A percentile compares a stretch with the other conserved stretches of the same genome.
Conservation (phyloP, 2,329 filamentous ascomycete species). For the Ceratocystis colombiana region DNA sequence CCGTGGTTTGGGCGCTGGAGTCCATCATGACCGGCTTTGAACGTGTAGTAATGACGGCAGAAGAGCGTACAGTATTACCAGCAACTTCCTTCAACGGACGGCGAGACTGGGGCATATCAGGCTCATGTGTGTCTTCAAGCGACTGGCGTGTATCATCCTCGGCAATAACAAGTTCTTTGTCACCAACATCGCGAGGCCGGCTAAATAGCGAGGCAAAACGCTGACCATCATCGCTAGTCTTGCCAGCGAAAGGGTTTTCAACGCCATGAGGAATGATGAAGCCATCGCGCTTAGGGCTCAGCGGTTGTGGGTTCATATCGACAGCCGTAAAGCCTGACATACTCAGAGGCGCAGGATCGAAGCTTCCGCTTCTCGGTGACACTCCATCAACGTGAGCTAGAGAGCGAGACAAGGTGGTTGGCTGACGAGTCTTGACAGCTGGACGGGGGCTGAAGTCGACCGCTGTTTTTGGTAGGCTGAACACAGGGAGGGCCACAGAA, state of each 20-base stretch:
- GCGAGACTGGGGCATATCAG: conserved; percentile 46
- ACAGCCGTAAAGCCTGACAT: conserved; percentile 22
- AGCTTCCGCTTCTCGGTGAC: conserved; percentile 16
- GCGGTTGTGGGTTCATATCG: conserved; percentile 22
- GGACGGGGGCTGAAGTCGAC: conserved; percentile 18
- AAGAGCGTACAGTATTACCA: conserved; percentile 41
- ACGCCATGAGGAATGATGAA: conserved; percentile 47
- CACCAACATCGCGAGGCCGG: conserved; percentile 30
- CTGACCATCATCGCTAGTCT: conserved; percentile 28
- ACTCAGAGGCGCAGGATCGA: conserved; percentile 11
- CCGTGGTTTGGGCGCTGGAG: conserved; percentile 62
- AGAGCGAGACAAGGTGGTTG: conserved; percentile 6
- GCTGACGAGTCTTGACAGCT: not conserved
- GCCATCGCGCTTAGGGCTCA: conserved; percentile 44
- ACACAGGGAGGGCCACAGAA: conserved; percentile 7
- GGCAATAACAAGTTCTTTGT: conserved; percentile 41
- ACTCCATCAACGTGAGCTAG: conserved; percentile 13
- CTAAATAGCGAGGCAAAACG: conserved; percentile 39
- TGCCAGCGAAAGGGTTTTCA: conserved; percentile 30
- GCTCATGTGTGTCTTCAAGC: conserved; percentile 34
- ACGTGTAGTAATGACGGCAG: conserved; percentile 32
- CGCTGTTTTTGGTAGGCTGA: conserved; percentile 14
- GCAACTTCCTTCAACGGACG: conserved; percentile 53
- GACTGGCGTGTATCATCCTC: conserved; percentile 56
- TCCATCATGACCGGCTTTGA: conserved; percentile 21